These are phyloP conservation scores for Elongisporangium senticosum DNA, from an alignment of 352 stramenopile genomes.

Conservation along the genomic window DNA sequence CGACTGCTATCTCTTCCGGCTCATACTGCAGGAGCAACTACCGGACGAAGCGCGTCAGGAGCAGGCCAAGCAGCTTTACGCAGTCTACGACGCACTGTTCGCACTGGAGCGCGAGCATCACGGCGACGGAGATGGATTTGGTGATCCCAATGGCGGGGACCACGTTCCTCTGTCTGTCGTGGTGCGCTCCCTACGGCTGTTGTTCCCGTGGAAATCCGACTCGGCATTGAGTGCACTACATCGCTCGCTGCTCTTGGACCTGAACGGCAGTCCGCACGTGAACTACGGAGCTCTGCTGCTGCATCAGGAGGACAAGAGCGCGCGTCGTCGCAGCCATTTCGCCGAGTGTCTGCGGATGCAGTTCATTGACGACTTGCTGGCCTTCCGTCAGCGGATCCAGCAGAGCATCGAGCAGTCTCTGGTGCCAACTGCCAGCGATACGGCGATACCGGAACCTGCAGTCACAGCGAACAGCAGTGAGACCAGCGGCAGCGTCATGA, in stretches of 20 bases:
- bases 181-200: slow-evolving; percentile 31
- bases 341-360: slow-evolving; percentile 43
- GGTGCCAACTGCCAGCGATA: background rate
- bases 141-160: slow-evolving; percentile 6
- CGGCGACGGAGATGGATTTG: slow-evolving; percentile 3
- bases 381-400: slow-evolving; percentile 39
- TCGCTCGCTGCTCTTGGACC: slow-evolving; percentile 37
- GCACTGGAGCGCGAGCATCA: slow-evolving; percentile 47
- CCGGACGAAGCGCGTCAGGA: slow-evolving; percentile 42
- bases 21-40: slow-evolving; percentile 38
- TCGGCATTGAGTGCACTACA: slow-evolving; percentile 30
- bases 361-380: slow-evolving; percentile 58
- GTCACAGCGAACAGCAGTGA: background rate
- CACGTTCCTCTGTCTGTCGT: slow-evolving; percentile 39
- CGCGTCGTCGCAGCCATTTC: slow-evolving; percentile 7
- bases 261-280: slow-evolving; percentile 23
- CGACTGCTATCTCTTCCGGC: slow-evolving; percentile 47
- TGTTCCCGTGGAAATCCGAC: slow-evolving; percentile 67
- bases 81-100: slow-evolving; percentile 41
- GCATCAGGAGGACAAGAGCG: slow-evolving; percentile 12
- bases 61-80: slow-evolving; percentile 30
- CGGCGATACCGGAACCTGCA: background rate
- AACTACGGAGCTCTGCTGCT: slow-evolving; percentile 41
- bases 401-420: slow-evolving; percentile 21
- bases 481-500: slow-evolving; percentile 17